Conservation (phyloP, 257 asterid genomes). For the Catharanthus roseus region DNA sequence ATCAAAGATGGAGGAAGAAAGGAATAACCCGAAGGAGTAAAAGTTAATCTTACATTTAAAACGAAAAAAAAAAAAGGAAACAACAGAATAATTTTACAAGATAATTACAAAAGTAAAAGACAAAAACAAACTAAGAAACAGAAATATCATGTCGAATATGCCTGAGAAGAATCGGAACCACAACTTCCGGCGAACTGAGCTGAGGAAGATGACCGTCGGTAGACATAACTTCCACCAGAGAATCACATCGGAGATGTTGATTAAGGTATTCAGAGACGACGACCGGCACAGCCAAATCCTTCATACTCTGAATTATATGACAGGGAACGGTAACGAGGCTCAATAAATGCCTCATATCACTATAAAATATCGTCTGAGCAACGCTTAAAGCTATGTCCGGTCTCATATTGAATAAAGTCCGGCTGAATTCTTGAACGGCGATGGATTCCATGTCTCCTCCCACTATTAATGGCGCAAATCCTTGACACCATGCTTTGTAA, state of each 20-base stretch:
- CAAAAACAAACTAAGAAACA: slow-evolving; percentile 6
- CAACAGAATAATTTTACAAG: background rate
- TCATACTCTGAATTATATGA: slow-evolving; percentile 72
- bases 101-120: background rate
- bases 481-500: slow-evolving; percentile 72
- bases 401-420: slow-evolving; percentile 83
- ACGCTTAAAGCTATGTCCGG: slow-evolving; percentile 80
- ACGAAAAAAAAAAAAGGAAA: too few species aligned
- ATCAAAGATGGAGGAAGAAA: too few species aligned
- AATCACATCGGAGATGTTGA: slow-evolving; percentile 53
- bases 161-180: slow-evolving; percentile 58
- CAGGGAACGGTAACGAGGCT: slow-evolving; percentile 57
- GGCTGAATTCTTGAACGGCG: slow-evolving; percentile 74
- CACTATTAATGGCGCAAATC: slow-evolving; percentile 72
- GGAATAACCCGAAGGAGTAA: too few species aligned
- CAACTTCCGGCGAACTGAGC: slow-evolving; percentile 69
- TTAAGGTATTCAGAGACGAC: slow-evolving; percentile 68
- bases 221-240: slow-evolving; percentile 73
- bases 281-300: slow-evolving; percentile 85
- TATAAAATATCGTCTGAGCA: slow-evolving; percentile 49
- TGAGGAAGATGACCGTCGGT: slow-evolving; percentile 87
- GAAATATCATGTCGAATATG: slow-evolving; percentile 50
- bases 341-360: slow-evolving; percentile 51
- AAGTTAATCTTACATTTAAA: too few species aligned
- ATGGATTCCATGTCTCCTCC: slow-evolving; percentile 84